Conservation (phyloP, 1,139 yeast genomes). For the Nakaseomyces bracarensis region DNA sequence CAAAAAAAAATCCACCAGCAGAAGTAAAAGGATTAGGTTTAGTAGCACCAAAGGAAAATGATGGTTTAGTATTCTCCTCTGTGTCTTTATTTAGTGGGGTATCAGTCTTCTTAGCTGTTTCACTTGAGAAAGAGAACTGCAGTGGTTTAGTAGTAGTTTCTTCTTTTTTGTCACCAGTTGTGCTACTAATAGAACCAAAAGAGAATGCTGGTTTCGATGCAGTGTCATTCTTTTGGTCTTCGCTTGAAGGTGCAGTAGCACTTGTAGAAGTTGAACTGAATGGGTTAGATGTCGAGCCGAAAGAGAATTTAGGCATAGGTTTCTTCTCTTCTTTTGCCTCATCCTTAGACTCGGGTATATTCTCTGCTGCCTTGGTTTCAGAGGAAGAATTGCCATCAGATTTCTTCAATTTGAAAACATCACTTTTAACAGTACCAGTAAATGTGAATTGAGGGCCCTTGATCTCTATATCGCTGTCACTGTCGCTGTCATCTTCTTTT, state of each 20-base stretch:
- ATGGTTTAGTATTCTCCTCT: slow-evolving; percentile 14
- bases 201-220: slow-evolving; percentile 25
- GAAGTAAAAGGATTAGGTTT: slow-evolving; percentile 10
- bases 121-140: slow-evolving; percentile 11
- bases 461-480: slow-evolving; percentile 46
- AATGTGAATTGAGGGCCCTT: slow-evolving; percentile 61
- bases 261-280: not conserved
- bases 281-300: slow-evolving; percentile 11
- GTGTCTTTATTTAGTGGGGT: not conserved
- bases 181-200: slow-evolving; percentile 18
- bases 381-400: slow-evolving; percentile 9
- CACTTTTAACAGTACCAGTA: slow-evolving; percentile 40
- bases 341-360: slow-evolving; percentile 11
- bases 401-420: slow-evolving; percentile 40
- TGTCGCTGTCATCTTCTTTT: slow-evolving; percentile 44
- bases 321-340: slow-evolving; percentile 9
- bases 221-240: slow-evolving; percentile 11
- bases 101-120: slow-evolving; percentile 6
- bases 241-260: slow-evolving; percentile 10
- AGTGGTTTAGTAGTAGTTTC: slow-evolving; percentile 9
- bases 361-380: slow-evolving; percentile 12
- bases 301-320: slow-evolving; percentile 17
- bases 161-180: not conserved
- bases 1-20: slow-evolving; percentile 27
- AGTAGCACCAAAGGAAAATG: slow-evolving; percentile 24